Evolutionary conservation across 1,284 basidiomycete genomes (phyloP).

Genomic region (Lentinula novae-zelandiae): DNA sequence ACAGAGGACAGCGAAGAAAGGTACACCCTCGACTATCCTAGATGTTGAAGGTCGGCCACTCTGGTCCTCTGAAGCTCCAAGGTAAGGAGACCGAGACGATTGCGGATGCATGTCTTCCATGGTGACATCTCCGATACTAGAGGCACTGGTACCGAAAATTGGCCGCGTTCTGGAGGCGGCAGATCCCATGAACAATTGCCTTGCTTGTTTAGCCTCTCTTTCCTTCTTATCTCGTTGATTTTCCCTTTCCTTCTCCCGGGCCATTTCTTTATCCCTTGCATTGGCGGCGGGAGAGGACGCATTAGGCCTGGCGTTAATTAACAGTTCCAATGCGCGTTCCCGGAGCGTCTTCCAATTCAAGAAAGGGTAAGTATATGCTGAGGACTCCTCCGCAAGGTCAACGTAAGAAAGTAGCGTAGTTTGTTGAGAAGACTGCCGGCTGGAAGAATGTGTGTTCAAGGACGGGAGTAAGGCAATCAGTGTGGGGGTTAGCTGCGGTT

Average conservation of each 20-base stretch:
- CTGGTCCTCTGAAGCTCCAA: not conserved
- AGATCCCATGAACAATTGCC: conserved; percentile 9
- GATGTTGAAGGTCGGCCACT: not conserved
- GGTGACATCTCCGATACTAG: not conserved
- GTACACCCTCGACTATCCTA: not conserved
- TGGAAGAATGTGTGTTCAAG: not conserved
- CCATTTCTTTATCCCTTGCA: not conserved
- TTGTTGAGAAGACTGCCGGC: conserved; percentile 1
- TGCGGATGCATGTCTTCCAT: not conserved
- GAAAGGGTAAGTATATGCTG: conserved; percentile 15
- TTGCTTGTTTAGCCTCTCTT: conserved; percentile 5
- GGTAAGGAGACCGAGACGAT: not conserved
- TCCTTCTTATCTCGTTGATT: conserved; percentile 10
- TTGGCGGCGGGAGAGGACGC: not conserved
- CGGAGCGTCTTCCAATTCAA: conserved; percentile 18
- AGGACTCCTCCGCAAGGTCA: conserved; percentile 14
- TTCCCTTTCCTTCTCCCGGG: conserved; percentile 5
- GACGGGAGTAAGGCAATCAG: conserved; percentile 14
- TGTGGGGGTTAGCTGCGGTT: conserved; percentile 1
- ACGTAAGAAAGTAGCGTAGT: conserved; percentile 9
- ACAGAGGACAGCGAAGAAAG: conserved; percentile 15
- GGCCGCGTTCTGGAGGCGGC: not conserved
- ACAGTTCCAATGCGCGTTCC: conserved; percentile 12
- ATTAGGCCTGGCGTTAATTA: conserved; percentile 1
- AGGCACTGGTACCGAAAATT: not conserved